Conservation (phyloP, 305 asterid species). For the Monarda citriodora region DNA sequence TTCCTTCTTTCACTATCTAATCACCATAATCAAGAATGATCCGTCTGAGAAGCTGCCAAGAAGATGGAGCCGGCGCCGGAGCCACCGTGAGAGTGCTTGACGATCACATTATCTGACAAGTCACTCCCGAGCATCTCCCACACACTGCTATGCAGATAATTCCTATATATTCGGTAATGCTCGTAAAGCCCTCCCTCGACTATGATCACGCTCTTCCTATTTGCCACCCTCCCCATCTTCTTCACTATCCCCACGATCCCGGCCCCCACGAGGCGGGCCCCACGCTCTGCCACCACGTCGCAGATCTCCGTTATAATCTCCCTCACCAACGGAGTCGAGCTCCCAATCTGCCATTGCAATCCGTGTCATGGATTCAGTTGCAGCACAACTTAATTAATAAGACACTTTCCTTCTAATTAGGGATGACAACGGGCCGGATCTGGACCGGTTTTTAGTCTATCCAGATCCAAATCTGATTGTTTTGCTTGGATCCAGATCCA, state of each 20-base stretch:
- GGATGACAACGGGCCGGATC: no score
- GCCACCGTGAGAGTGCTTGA: slow-evolving; percentile 80
- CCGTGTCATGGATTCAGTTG: no score
- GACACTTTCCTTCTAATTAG: no score
- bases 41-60: slow-evolving; percentile 66
- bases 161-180: slow-evolving; percentile 68
- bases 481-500: no score
- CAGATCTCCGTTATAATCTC: slow-evolving; percentile 72
- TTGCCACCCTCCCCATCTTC: slow-evolving; percentile 56
- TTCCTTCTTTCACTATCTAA: no score
- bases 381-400: no score
- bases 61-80: slow-evolving; percentile 76
- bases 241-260: slow-evolving; percentile 77
- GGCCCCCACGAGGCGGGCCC: slow-evolving; percentile 84
- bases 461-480: no score
- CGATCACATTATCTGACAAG: slow-evolving; percentile 58
- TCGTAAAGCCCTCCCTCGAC: slow-evolving; percentile 80
- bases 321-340: slow-evolving; percentile 50
- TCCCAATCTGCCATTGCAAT: slow-evolving; percentile 37
- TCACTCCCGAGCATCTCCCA: slow-evolving; percentile 88
- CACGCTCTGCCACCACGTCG: slow-evolving; percentile 80
- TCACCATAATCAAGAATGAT: neutral
- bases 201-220: slow-evolving; percentile 54
- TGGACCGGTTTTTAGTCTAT: no score
- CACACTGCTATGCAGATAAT: slow-evolving; percentile 73